Percentiles rank a stretch among this genome's conserved stretches.
Conservation (phyloP, 768 basidiomycete species). For the Phaeotremella fagi region DNA sequence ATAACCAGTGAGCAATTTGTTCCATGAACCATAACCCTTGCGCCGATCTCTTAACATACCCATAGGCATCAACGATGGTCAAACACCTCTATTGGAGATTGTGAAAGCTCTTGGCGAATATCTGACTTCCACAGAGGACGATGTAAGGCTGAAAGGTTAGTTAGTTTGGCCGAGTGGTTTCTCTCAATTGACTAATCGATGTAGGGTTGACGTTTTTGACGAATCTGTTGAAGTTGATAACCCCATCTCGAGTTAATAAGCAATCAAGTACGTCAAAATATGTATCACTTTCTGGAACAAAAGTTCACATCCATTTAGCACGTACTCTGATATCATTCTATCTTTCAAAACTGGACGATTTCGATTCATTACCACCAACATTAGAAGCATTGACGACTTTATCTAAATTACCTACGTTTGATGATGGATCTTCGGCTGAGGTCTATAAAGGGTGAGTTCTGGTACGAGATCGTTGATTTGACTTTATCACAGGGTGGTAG, state of each 20-base stretch:
- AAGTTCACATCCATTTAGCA: slow-evolving; percentile 52
- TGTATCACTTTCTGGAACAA: neutral
- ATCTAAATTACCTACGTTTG: slow-evolving; percentile 60
- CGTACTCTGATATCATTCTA: slow-evolving; percentile 78
- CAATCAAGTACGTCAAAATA: slow-evolving; percentile 64
- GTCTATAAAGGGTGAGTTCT: slow-evolving; percentile 60
- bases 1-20: slow-evolving; percentile 29
- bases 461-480: neutral
- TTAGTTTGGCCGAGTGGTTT: neutral
- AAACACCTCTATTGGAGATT: slow-evolving; percentile 63
- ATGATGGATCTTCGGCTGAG: slow-evolving; percentile 60
- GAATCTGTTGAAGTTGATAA: slow-evolving; percentile 60
- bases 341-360: slow-evolving; percentile 78
- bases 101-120: slow-evolving; percentile 84
- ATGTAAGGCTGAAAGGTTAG: slow-evolving; percentile 71
- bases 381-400: slow-evolving; percentile 70
- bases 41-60: neutral
- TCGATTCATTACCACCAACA: slow-evolving; percentile 74
- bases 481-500: slow-evolving; percentile 58
- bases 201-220: slow-evolving; percentile 82
- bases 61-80: slow-evolving; percentile 57
- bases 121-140: slow-evolving; percentile 78
- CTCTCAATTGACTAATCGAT: slow-evolving; percentile 1
- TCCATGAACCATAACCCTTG: neutral
- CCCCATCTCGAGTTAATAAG: slow-evolving; percentile 62